These are phyloP conservation scores for Lipomyces anomalus DNA, from an alignment of 805 yeast genomes.

Conservation along the genomic window DNA sequence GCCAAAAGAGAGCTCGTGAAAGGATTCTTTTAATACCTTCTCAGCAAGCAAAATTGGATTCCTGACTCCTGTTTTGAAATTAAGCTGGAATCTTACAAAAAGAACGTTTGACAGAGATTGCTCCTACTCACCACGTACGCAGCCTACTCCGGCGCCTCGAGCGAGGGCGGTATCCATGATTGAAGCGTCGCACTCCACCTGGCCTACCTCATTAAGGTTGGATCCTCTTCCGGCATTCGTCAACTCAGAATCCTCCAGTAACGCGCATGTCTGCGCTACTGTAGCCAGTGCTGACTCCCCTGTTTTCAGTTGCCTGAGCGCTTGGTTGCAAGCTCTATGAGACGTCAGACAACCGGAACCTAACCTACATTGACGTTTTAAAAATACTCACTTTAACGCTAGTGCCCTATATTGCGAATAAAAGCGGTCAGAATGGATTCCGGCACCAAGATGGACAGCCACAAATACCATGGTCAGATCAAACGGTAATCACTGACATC, in stretches of 20 bases:
- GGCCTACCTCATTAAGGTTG: slow-evolving; percentile 32
- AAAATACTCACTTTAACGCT: slow-evolving; percentile 9
- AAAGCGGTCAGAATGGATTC: slow-evolving; percentile 26
- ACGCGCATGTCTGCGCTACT: slow-evolving; percentile 26
- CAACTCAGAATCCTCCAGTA: slow-evolving; percentile 33
- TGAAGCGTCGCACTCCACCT: slow-evolving; percentile 40
- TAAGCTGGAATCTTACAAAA: neutral
- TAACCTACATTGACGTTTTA: neutral
- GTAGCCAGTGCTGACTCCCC: slow-evolving; percentile 23
- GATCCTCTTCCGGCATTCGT: slow-evolving; percentile 41
- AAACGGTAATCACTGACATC: no score
- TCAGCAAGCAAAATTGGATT: slow-evolving; percentile 32
- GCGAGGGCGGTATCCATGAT: slow-evolving; percentile 25
- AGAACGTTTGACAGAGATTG: slow-evolving; percentile 8
- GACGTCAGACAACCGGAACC: neutral
- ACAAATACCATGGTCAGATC: slow-evolving; percentile 22
- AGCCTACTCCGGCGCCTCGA: slow-evolving; percentile 31
- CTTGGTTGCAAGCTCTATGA: slow-evolving; percentile 24
- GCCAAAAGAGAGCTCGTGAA: slow-evolving; percentile 11
- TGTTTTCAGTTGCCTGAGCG: slow-evolving; percentile 20
- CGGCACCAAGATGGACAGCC: slow-evolving; percentile 34
- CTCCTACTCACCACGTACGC: no score
- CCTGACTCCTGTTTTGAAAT: slow-evolving; percentile 15
- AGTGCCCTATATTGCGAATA: slow-evolving; percentile 15
- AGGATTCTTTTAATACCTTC: slow-evolving; percentile 22